Base-by-base conservation (phyloP, 202 grass and related monocot species). In the Bolboschoenoplectus hybrid region DNA sequence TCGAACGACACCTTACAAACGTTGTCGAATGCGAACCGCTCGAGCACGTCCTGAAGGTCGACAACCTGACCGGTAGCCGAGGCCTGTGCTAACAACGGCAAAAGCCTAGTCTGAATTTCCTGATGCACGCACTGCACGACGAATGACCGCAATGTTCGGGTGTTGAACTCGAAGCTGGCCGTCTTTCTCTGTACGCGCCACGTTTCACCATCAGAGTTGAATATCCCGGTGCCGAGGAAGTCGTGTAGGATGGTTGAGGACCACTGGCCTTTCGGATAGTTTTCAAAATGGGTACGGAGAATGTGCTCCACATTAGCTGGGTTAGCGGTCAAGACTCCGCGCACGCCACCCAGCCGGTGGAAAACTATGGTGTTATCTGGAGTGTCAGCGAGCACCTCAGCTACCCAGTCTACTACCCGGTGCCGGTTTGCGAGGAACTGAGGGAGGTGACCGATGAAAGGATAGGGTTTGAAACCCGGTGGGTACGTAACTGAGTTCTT, bases 131-230 rank as follows among this genome's bases (percentile, higher is more conserved):
- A 88, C 14, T 45, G 67, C 13, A 89, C 83, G 67, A 94, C 92
- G 84, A 97, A 97, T 56, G 74, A 80, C 67, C 94, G 94, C 8
- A 97, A 86, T 43, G 94, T 91, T 19, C 87, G 75, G 76, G 92
- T 97, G 84, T 88, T 97, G 89, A 97, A 94, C 87, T 92, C 90
- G 72, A 91, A 86, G 76, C 92, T 94, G 52, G 94, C 94, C 2
- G 85, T 91, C 92, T 97, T 97, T 1, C 94, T 90, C 90, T 97
- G 92, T 47, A 71, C 26, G 56, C 86, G 86, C 92, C 92, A 97
- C 8, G 76, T 67, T 4, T 92, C 92, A 47, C 90, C 89, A 82
- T 97, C 92, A 46, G 90, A 75, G 74, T 94, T 97, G 89, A 97
- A 91, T 82, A 97, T 92, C 34, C 94, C 92, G 0, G 77, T 56